phyloP scores from a whole-genome alignment of 495 filamentous ascomycete species.

The Neohortaea acidophila region DNA sequence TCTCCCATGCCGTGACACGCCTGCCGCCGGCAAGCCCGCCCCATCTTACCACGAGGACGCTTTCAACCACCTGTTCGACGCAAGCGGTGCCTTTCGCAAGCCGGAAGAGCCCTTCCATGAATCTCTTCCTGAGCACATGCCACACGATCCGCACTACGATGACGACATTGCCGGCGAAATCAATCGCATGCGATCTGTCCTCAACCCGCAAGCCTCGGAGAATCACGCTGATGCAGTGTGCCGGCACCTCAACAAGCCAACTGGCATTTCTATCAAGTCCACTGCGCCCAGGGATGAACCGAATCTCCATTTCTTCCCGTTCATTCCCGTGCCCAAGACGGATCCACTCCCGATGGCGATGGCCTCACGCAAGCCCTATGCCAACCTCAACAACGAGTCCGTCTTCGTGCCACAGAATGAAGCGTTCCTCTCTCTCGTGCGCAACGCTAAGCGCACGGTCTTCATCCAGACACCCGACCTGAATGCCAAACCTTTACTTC shows the following conservation, averaged over 20 bases:
- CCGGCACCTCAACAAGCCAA: slow-evolving; percentile 34
- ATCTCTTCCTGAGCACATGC: no score
- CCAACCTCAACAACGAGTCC: slow-evolving; percentile 42
- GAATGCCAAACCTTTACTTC: slow-evolving; percentile 52
- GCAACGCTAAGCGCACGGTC: slow-evolving; percentile 43
- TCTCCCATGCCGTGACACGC: no score
- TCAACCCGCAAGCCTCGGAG: no score
- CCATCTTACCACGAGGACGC: no score
- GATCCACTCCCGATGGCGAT: slow-evolving; percentile 54
- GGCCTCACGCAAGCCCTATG: slow-evolving; percentile 52
- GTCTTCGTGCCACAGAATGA: slow-evolving; percentile 55
- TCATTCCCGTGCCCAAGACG: slow-evolving; percentile 38
- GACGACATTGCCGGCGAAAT: no score
- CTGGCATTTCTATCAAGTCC: slow-evolving; percentile 35
- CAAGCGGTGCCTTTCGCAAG: no score
- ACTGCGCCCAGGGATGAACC: slow-evolving; percentile 38
- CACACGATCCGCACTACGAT: no score
- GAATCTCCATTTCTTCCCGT: slow-evolving; percentile 44
- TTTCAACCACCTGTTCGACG: no score
- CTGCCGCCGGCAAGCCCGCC: no score
- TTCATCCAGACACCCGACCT: slow-evolving; percentile 66
- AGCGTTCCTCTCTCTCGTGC: slow-evolving; percentile 51
- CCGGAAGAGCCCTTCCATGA: no score
- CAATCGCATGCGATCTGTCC: no score
- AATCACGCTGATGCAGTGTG: slow-evolving; percentile 10